Evolutionary conservation across 192 early-diverging fungal genomes (phyloP).

Genomic region (Pecoramyces ruminantium): DNA sequence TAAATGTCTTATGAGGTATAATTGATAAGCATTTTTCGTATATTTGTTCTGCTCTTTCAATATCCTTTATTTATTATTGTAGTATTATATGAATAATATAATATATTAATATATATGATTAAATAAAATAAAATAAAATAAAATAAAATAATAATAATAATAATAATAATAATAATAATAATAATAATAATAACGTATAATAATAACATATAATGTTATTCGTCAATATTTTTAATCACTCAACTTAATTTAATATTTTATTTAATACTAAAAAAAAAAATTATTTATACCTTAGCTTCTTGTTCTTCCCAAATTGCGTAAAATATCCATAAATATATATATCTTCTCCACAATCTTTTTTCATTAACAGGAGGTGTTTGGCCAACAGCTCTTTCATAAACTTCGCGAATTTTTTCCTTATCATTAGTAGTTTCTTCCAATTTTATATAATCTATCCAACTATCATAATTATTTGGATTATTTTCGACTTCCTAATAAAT

Average conservation of each 20-base stretch:
- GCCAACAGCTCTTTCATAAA: constrained; percentile 90
- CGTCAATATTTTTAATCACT: too few species aligned
- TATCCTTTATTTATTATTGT: too few species aligned
- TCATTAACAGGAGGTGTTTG: constrained; percentile 67
- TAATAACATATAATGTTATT: too few species aligned
- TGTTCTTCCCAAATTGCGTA: constrained; percentile 95
- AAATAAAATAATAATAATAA: not conserved
- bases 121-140: too few species aligned
- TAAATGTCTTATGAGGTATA: constrained; percentile 86
- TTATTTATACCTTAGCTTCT: constrained; percentile 48
- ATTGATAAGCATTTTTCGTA: constrained; percentile 66
- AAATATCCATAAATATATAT: constrained; percentile 98
- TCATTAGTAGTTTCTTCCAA: constrained; percentile 64
- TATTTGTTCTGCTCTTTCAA: constrained; percentile 61
- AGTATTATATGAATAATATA: too few species aligned
- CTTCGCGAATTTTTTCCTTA: constrained; percentile 61
- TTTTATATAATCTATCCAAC: constrained; percentile 92
- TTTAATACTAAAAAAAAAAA: too few species aligned
- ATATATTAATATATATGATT: too few species aligned
- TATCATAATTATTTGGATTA: constrained; percentile 85
- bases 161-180: constrained; percentile 2
- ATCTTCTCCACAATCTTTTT: constrained; percentile 89
- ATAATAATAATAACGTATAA: not conserved
- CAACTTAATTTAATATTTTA: too few species aligned
- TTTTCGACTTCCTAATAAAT: constrained; percentile 27